phyloP scores from a whole-genome alignment of 2,329 filamentous ascomycete species.

The Fusarium napiforme region DNA sequence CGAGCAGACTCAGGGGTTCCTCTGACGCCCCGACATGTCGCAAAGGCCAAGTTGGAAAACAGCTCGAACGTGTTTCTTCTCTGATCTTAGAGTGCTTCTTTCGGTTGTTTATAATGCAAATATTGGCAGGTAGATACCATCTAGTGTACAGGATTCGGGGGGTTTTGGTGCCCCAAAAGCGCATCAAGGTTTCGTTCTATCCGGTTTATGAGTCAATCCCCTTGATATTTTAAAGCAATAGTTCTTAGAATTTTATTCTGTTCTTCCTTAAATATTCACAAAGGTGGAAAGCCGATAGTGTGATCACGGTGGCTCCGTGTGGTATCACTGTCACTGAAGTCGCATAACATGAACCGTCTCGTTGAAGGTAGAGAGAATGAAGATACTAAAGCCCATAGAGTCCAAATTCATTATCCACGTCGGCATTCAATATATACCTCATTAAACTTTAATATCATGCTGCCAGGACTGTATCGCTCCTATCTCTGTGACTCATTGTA shows the following conservation, averaged over 20 bases:
- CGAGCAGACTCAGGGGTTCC: neutral
- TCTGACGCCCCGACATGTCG: neutral
- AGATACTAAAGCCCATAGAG: too few relatives aligned
- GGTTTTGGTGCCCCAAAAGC: too few relatives aligned
- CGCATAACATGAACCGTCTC: neutral
- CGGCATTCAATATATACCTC: neutral
- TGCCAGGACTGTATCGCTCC: neutral
- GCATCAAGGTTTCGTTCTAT: neutral
- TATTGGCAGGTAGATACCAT: too few relatives aligned
- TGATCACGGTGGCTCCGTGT: rapidly evolving
- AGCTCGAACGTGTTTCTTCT: neutral
- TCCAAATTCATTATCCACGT: neutral
- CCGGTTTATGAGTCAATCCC: neutral
- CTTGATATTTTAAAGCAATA: neutral
- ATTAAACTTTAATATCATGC: neutral
- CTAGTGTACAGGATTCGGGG: too few relatives aligned
- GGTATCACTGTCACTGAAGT: neutral
- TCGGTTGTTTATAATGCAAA: neutral
- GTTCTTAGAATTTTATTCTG: neutral
- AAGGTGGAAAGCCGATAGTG: neutral
- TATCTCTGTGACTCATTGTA: neutral
- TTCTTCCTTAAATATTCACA: too few relatives aligned
- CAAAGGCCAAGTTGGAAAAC: neutral
- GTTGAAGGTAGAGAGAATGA: neutral
- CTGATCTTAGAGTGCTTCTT: neutral